These are phyloP conservation scores for Ceratobasidium papillatum DNA, from an alignment of 1,284 basidiomycete genomes.

Conservation along the genomic window DNA sequence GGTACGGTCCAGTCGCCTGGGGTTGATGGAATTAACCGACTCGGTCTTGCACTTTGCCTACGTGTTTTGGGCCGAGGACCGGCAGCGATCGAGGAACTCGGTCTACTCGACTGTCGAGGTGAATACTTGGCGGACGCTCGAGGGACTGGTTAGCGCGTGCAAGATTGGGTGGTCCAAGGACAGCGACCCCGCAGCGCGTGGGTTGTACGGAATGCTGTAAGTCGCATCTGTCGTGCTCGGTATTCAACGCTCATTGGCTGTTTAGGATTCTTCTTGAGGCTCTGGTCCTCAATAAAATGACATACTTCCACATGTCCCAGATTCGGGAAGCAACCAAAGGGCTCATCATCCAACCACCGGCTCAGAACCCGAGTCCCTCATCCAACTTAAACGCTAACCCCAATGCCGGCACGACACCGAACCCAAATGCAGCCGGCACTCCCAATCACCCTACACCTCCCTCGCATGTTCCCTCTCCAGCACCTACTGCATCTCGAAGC, in stretches of 20 bases:
- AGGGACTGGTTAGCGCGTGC: conserved; percentile 34
- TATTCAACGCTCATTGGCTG: not conserved
- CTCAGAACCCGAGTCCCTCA: not conserved
- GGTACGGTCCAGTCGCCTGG: conserved; percentile 21
- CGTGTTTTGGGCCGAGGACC: conserved; percentile 42
- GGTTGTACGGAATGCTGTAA: conserved; percentile 33
- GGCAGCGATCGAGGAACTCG: not conserved
- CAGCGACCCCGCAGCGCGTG: conserved; percentile 30
- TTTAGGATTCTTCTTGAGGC: conserved; percentile 22
- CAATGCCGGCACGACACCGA: conserved; percentile 30
- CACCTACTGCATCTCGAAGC: conserved; percentile 25
- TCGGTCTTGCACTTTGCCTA: conserved; percentile 43
- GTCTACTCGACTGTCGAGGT: conserved; percentile 5
- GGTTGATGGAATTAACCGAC: conserved; percentile 40
- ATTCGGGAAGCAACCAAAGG: conserved; percentile 25
- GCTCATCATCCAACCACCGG: conserved; percentile 29
- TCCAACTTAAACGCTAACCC: conserved; percentile 18
- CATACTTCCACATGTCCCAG: conserved; percentile 16
- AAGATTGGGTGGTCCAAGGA: conserved; percentile 38
- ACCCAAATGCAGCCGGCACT: conserved; percentile 34
- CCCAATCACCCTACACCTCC: conserved; percentile 38
- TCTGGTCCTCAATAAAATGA: conserved; percentile 29
- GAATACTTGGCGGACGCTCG: conserved; percentile 31
- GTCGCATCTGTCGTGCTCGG: not conserved
- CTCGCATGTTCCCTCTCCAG: conserved; percentile 29